Percentiles rank a stretch among this genome's conserved stretches.
Conservation (phyloP, 2,329 filamentous ascomycete species). For the Aschersonia sp. region DNA sequence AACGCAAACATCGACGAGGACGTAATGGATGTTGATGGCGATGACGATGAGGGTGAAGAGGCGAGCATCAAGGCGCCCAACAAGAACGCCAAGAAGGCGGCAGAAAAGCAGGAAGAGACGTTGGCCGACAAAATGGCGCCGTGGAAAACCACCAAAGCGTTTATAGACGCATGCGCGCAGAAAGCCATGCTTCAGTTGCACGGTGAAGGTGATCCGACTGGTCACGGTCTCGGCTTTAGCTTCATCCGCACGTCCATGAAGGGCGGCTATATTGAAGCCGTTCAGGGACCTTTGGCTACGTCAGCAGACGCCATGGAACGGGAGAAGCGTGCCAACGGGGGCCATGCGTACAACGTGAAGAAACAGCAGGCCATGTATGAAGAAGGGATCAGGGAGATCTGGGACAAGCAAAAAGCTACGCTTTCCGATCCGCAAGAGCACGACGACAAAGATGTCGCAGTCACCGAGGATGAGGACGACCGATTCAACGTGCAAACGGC, state of each 20-base stretch:
- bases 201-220: conserved; percentile 87
- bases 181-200: conserved; percentile 96
- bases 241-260: conserved; percentile 99
- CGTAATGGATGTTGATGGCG: conserved; percentile 49
- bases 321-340: conserved; percentile 76
- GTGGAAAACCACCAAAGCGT: conserved; percentile 95
- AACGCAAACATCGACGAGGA: conserved; percentile 49
- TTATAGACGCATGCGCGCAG: conserved; percentile 80
- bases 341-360: conserved; percentile 95
- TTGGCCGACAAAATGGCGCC: conserved; percentile 83
- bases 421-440: conserved; percentile 59
- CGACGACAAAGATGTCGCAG: conserved; percentile 44
- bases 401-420: conserved; percentile 73
- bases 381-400: conserved; percentile 79
- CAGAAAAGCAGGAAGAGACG: conserved; percentile 47
- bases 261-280: conserved; percentile 77
- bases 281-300: conserved; percentile 49
- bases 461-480: conserved; percentile 47
- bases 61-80: conserved; percentile 22
- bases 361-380: conserved; percentile 87
- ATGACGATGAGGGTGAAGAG: conserved; percentile 31
- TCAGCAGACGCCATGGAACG: conserved; percentile 77
- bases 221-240: conserved; percentile 84
- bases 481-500: conserved; percentile 59
- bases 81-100: conserved; percentile 24